phyloP scores from a whole-genome alignment of 108 stramenopile genomes.

The Cyclostephanos tholiformis region DNA sequence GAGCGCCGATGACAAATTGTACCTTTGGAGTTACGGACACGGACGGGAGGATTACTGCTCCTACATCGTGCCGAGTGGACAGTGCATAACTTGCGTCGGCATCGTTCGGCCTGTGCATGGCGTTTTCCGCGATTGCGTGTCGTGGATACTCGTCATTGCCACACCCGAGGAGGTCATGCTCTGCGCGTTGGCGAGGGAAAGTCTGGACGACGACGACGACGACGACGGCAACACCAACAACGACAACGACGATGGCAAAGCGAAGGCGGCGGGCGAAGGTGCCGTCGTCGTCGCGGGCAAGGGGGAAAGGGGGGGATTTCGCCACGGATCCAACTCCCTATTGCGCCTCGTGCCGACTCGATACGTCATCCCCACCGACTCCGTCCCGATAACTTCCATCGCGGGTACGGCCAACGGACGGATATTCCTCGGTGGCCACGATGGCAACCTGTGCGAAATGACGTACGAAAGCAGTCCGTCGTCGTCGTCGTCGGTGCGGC shows the following conservation, averaged over 20 bases:
- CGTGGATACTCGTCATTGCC: conserved; percentile 91
- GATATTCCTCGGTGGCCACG: conserved; percentile 95
- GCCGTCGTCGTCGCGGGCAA: background rate
- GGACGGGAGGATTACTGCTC: conserved; percentile 58
- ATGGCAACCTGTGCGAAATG: conserved; percentile 94
- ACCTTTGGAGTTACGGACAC: conserved; percentile 80
- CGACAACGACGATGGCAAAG: too few relatives aligned
- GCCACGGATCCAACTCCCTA: conserved; percentile 26
- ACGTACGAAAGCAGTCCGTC: conserved; percentile 64
- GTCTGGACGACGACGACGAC: conserved; percentile 2
- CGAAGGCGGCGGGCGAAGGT: background rate
- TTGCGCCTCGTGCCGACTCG: conserved; percentile 73
- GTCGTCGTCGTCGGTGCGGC: background rate
- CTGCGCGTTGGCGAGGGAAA: conserved; percentile 65
- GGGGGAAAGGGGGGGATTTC: conserved; percentile 6
- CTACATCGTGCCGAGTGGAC: conserved; percentile 79
- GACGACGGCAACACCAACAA: background rate
- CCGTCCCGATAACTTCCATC: conserved; percentile 81
- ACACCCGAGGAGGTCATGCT: conserved; percentile 92
- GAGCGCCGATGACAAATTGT: conserved; percentile 87
- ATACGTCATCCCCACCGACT: conserved; percentile 87
- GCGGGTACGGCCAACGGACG: conserved; percentile 78
- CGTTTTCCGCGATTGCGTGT: conserved; percentile 80
- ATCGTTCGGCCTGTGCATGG: conserved; percentile 83
- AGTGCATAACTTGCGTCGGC: conserved; percentile 83